These are phyloP conservation scores for Hypomontagnella submonticulosa DNA, from an alignment of 495 filamentous ascomycete species.

Conservation along the genomic window DNA sequence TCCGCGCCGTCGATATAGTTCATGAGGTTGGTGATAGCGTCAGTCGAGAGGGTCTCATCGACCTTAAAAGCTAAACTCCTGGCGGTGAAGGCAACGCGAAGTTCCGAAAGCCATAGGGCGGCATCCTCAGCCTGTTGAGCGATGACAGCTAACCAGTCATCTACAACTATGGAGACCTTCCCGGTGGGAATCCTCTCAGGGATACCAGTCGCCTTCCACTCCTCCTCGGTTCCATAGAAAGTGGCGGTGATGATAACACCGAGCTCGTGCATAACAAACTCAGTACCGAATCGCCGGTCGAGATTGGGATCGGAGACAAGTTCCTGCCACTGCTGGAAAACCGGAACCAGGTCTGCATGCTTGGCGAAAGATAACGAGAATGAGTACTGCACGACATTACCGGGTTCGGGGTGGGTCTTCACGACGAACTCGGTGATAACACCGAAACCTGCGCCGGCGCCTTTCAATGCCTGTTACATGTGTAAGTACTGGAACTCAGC, in stretches of 20 bases:
- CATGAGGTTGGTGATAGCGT: slow-evolving; percentile 59
- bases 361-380: slow-evolving; percentile 59
- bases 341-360: slow-evolving; percentile 53
- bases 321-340: slow-evolving; percentile 56
- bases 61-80: slow-evolving; percentile 63
- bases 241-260: slow-evolving; percentile 62
- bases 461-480: slow-evolving; percentile 60
- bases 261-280: slow-evolving; percentile 62
- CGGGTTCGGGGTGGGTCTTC: slow-evolving; percentile 67
- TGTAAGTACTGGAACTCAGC: slow-evolving; percentile 32
- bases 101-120: slow-evolving; percentile 55
- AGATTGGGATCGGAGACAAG: slow-evolving; percentile 62
- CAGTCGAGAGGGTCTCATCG: slow-evolving; percentile 56
- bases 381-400: slow-evolving; percentile 61
- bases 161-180: slow-evolving; percentile 54
- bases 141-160: slow-evolving; percentile 67
- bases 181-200: slow-evolving; percentile 55
- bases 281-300: slow-evolving; percentile 63
- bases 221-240: slow-evolving; percentile 64
- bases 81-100: slow-evolving; percentile 62
- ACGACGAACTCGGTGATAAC: slow-evolving; percentile 73
- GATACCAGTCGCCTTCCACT: slow-evolving; percentile 60
- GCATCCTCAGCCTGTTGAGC: slow-evolving; percentile 62
- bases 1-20: slow-evolving; percentile 60
- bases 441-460: slow-evolving; percentile 71